Evolutionary conservation across 2,329 filamentous ascomycete genomes (phyloP).

Genomic region (Penicillium polonicum): DNA sequence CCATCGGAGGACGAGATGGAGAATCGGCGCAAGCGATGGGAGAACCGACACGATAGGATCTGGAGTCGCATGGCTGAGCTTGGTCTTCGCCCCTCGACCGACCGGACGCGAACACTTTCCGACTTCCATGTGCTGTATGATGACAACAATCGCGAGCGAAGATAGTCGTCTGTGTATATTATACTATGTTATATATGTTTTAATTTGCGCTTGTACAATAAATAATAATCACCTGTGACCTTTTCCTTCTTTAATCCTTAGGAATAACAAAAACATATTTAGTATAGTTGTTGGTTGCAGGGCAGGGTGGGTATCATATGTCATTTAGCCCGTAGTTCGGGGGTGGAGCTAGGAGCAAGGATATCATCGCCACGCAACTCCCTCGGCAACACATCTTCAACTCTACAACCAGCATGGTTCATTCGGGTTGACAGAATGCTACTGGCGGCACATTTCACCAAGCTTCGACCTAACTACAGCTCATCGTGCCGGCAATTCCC

Average conservation of each 20-base stretch:
- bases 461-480: constrained; percentile 8
- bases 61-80: constrained; percentile 48
- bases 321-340: constrained; percentile 5
- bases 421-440: constrained; percentile 30
- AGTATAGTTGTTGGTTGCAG: not conserved
- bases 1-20: constrained; percentile 41
- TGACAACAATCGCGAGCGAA: constrained; percentile 14
- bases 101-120: constrained; percentile 30
- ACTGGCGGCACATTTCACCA: constrained; percentile 19
- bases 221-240: not conserved
- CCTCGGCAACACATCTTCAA: constrained; percentile 16
- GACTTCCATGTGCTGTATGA: constrained; percentile 32
- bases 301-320: constrained; percentile 1
- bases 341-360: constrained; percentile 8
- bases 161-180: not conserved
- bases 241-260: not conserved
- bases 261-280: not conserved
- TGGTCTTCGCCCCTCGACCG: constrained; percentile 58
- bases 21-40: constrained; percentile 45
- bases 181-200: not conserved
- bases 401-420: constrained; percentile 21
- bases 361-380: constrained; percentile 14
- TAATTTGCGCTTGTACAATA: constrained; percentile 1
- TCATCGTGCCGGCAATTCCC: constrained; percentile 9
- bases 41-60: constrained; percentile 45